A percentile compares a stretch with the other conserved stretches of the same genome.
These are phyloP conservation scores for Agrostemma githago DNA, from an alignment of 148 eudicot species.

Conservation along the genomic window DNA sequence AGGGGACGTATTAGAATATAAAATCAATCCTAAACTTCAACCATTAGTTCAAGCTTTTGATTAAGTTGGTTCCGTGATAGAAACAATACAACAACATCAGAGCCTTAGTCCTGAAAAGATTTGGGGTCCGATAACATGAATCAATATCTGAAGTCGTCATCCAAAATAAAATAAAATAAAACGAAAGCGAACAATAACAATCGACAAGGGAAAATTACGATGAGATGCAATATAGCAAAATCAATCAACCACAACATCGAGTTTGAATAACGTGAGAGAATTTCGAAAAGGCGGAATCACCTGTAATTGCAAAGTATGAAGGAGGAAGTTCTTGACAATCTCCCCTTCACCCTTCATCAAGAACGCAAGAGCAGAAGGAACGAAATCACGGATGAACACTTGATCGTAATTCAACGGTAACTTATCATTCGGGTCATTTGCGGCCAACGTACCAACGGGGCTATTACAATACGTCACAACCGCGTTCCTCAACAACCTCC, in stretches of 20 bases:
- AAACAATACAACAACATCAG: too few species aligned
- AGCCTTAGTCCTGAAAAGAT: too few species aligned
- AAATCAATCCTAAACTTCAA: too few species aligned
- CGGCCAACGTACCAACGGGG: conserved; percentile 51
- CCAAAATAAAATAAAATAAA: too few species aligned
- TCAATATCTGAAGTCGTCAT: too few species aligned
- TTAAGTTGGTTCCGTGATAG: too few species aligned
- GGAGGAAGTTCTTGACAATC: conserved; percentile 55
- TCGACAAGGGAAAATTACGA: not conserved
- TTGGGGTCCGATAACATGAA: too few species aligned
- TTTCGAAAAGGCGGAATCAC: conserved; percentile 19
- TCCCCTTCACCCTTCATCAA: conserved; percentile 57
- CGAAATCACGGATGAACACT: conserved; percentile 49
- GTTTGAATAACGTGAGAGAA: not conserved
- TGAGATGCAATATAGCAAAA: not conserved
- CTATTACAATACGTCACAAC: conserved; percentile 52
- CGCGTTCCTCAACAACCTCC: conserved; percentile 40
- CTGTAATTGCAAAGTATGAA: conserved; percentile 52
- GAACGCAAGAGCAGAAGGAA: conserved; percentile 58
- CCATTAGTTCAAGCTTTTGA: too few species aligned
- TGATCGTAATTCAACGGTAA: conserved; percentile 45
- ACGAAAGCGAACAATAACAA: not conserved
- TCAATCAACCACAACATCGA: not conserved
- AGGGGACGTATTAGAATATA: too few species aligned
- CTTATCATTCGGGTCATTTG: conserved; percentile 51